Percentiles rank a stretch among this genome's conserved stretches.
Conservation (phyloP, 1,139 yeast species). For the Scheffersomyces insectosa region DNA sequence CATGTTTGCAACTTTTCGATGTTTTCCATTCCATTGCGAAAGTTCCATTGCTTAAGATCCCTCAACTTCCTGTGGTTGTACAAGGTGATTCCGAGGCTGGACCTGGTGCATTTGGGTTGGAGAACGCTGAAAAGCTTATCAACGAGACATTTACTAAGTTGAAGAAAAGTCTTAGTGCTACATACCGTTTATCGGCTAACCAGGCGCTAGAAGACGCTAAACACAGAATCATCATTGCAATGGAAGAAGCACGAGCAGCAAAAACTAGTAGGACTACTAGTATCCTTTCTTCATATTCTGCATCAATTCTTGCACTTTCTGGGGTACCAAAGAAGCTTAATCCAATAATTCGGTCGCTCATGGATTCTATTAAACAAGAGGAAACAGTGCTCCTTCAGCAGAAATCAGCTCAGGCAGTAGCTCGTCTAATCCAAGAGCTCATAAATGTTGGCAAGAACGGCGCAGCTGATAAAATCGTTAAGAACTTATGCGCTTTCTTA, state of each 20-base stretch:
- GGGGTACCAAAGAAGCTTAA: constrained; percentile 84
- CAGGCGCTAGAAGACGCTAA: constrained; percentile 81
- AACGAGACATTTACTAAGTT: constrained; percentile 68
- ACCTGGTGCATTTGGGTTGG: constrained; percentile 85
- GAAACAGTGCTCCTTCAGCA: constrained; percentile 64
- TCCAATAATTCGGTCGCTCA: constrained; percentile 83
- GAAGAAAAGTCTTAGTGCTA: constrained; percentile 63
- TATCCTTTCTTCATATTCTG: constrained; percentile 73
- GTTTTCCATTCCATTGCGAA: constrained; percentile 78
- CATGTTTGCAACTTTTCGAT: constrained; percentile 79
- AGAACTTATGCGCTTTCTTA: constrained; percentile 86
- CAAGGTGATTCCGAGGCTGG: constrained; percentile 96
- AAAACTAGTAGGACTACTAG: constrained; percentile 57
- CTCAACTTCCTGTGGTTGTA: constrained; percentile 83
- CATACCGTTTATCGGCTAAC: constrained; percentile 69
- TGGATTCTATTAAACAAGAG: constrained; percentile 90
- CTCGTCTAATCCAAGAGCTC: constrained; percentile 61
- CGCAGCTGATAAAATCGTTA: constrained; percentile 85
- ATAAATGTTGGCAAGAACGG: constrained; percentile 57
- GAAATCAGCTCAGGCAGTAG: constrained; percentile 70
- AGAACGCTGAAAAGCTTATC: constrained; percentile 71
- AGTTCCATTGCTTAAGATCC: constrained; percentile 72
- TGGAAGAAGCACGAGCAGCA: constrained; percentile 66
- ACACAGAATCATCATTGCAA: constrained; percentile 63
- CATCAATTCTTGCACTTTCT: constrained; percentile 62